These are phyloP conservation scores for Peronospora tabacina DNA, from an alignment of 352 stramenopile genomes.

Conservation along the genomic window DNA sequence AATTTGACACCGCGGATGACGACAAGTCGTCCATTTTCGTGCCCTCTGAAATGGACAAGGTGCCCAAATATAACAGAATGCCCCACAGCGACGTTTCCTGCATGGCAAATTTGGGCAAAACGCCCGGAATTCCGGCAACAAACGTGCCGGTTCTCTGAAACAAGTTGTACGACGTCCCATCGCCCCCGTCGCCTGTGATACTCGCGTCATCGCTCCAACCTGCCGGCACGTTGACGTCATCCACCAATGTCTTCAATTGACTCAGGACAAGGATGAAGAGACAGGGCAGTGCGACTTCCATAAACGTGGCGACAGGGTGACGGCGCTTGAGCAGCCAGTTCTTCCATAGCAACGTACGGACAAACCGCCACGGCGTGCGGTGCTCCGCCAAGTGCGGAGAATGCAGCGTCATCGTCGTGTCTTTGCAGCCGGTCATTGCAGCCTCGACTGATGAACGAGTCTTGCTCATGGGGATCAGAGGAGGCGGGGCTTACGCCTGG, in stretches of 20 bases:
- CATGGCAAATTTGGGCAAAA: constrained; percentile 43
- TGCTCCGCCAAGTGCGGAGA: constrained; percentile 16
- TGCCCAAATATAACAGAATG: constrained; percentile 42
- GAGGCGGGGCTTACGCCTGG: not conserved
- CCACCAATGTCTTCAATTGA: constrained; percentile 41
- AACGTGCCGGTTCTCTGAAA: constrained; percentile 31
- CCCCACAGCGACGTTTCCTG: constrained; percentile 49
- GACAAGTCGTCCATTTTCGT: constrained; percentile 42
- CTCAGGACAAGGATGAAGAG: constrained; percentile 57
- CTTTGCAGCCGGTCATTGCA: constrained; percentile 16
- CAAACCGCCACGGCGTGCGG: constrained; percentile 26
- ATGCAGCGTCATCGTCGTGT: not conserved
- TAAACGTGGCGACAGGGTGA: constrained; percentile 40
- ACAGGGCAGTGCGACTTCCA: constrained; percentile 47
- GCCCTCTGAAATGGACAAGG: constrained; percentile 31
- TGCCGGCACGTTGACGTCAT: constrained; percentile 37
- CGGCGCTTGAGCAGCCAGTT: constrained; percentile 60
- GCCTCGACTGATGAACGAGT: constrained; percentile 15
- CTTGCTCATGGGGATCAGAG: constrained; percentile 8
- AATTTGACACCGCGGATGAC: constrained; percentile 19
- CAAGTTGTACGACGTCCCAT: constrained; percentile 48
- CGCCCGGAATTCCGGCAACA: constrained; percentile 22
- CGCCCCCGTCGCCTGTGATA: constrained; percentile 15
- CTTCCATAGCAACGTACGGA: constrained; percentile 51
- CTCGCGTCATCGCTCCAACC: constrained; percentile 41